Evolutionary conservation across 257 asterid species (phyloP), one percentile per base, ranked within the genome.

Genomic region (Verbena officinalis): DNA sequence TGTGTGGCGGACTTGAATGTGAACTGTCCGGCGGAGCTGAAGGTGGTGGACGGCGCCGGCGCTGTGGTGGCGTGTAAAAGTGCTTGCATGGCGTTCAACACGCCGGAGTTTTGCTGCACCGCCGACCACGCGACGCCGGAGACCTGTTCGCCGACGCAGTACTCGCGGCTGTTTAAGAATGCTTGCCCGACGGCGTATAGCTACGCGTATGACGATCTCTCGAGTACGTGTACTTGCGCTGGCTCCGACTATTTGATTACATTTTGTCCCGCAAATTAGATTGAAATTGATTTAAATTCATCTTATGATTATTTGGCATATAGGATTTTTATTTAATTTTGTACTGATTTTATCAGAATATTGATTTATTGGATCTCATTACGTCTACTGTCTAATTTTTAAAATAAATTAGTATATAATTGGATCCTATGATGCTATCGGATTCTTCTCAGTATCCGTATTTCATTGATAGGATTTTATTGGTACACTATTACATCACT

Each of bases 151-250:
- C 96, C 96, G 68, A 84, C 95, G 14, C 2, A 57, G 9, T 90
- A 90, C 62, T 90, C 97, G 24, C 22, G 20, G 81, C 31, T 83
- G 23, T 94, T 94, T 66, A 94, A 94, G 86, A 50, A 17, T 9
- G 95, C 97, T 0, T 94, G 99, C 68, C 99, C 99, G 5, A 20
- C 87, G 14, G 96, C 97, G 4, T 94, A 94, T 59, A 90, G 97
- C 15, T 94, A 90, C n/a, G 99, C 97, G 1, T 94, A 94, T 40
- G 97, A 90, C 44, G 97, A 94, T 59, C 68, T 74, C 43, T 59
- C 99, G 8, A 90, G 96, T 54, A 90, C 93, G 0, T 83, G 81
- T 60, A 88, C 97, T 5, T 94, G 99, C 58, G 61, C 81, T 2
- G 89, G 81, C 1, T 13, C 95, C 0, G 86, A 90, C 62, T 94